Percentiles rank a stretch among this genome's conserved stretches.
phyloP scores from a whole-genome alignment of 352 stramenopile genomes.

The Phytophthora hibernalis region DNA sequence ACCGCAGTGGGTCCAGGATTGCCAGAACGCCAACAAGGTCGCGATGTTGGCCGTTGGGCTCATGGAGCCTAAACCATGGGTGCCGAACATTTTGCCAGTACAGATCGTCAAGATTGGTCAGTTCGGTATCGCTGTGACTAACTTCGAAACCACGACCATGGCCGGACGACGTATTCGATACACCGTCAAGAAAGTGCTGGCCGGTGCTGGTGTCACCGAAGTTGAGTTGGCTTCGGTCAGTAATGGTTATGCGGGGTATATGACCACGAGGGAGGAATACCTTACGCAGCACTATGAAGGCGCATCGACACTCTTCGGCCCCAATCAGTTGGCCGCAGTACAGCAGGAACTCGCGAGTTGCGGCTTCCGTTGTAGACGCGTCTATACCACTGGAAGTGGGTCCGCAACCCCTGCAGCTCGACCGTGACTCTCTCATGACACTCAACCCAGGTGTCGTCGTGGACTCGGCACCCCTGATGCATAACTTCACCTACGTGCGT shows the following conservation, averaged over 20 bases:
- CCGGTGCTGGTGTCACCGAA: constrained; percentile 36
- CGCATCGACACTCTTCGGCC: constrained; percentile 74
- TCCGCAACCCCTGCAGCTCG: constrained; percentile 43
- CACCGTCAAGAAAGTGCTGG: constrained; percentile 39
- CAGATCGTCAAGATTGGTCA: constrained; percentile 65
- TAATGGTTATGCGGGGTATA: constrained; percentile 73
- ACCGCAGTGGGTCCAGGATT: constrained; percentile 52
- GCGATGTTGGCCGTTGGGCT: constrained; percentile 47
- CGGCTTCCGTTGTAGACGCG: constrained; percentile 34
- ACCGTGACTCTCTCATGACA: constrained; percentile 41
- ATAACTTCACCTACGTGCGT: constrained; percentile 38
- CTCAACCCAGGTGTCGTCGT: constrained; percentile 47
- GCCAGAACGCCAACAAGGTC: constrained; percentile 51
- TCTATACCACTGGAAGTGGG: constrained; percentile 38
- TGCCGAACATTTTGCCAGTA: constrained; percentile 56
- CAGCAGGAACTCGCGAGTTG: constrained; percentile 61
- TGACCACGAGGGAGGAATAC: constrained; percentile 75
- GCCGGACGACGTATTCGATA: constrained; percentile 53
- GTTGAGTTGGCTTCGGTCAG: constrained; percentile 60
- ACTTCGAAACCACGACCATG: constrained; percentile 75
- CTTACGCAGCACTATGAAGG: constrained; percentile 72
- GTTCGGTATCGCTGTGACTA: constrained; percentile 56
- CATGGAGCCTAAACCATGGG: constrained; percentile 54
- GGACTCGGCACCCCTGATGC: constrained; percentile 32
- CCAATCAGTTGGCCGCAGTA: constrained; percentile 65